A percentile compares a stretch with the other conserved stretches of the same genome.
Conservation (phyloP, 1,139 yeast species). For the Kodamaea sp. region DNA sequence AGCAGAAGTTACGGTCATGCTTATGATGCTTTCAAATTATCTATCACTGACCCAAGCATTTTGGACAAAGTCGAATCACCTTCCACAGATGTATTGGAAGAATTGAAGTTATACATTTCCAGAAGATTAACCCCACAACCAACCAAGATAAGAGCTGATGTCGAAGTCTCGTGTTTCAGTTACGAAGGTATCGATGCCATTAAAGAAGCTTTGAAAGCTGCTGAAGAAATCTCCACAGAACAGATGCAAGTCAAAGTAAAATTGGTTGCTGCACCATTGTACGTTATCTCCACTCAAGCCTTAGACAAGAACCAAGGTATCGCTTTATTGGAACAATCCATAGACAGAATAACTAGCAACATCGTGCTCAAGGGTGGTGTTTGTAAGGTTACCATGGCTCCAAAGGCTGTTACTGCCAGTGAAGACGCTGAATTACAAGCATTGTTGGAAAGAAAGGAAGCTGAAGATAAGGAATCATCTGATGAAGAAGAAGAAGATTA, state of each 20-base stretch:
- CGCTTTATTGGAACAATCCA: slow-evolving; percentile 74
- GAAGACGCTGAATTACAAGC: slow-evolving; percentile 98
- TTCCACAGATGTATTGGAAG: slow-evolving; percentile 70
- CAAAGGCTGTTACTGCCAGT: slow-evolving; percentile 97
- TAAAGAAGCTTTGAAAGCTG: slow-evolving; percentile 82
- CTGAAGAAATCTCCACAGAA: slow-evolving; percentile 83
- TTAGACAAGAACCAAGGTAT: slow-evolving; percentile 90
- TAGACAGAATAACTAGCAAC: slow-evolving; percentile 67
- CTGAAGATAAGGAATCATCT: slow-evolving; percentile 46
- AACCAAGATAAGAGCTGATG: slow-evolving; percentile 94
- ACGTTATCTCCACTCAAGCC: slow-evolving; percentile 90
- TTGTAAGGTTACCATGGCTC: slow-evolving; percentile 94
- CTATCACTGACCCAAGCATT: slow-evolving; percentile 88
- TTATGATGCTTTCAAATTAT: slow-evolving; percentile 93
- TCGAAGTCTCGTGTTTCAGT: slow-evolving; percentile 94
- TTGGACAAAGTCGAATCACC: slow-evolving; percentile 82
- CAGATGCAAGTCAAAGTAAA: slow-evolving; percentile 86
- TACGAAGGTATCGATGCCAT: slow-evolving; percentile 99
- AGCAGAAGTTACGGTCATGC: slow-evolving; percentile 96
- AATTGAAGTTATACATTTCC: slow-evolving; percentile 80
- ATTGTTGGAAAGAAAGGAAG: slow-evolving; percentile 63
- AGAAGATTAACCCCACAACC: slow-evolving; percentile 98
- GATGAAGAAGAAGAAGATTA: slow-evolving; percentile 47
- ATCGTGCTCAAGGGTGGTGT: slow-evolving; percentile 81
- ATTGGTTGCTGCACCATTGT: slow-evolving; percentile 96